A percentile compares a stretch with the other conserved stretches of the same genome.
phyloP scores from a whole-genome alignment of 257 asterid genomes.

The Solanum verrucosum region DNA sequence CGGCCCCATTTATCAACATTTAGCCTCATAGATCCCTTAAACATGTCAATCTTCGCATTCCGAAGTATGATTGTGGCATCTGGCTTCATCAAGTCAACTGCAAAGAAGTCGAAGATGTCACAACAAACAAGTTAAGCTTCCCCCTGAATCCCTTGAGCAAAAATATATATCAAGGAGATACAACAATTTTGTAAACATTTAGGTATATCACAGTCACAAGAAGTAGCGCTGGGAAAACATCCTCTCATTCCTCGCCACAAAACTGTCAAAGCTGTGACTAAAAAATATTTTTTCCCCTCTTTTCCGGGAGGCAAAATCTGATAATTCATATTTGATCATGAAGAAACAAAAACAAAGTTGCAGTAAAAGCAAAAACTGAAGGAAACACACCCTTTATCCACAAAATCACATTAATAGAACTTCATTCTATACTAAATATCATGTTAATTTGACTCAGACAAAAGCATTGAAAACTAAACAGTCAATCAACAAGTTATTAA shows the following conservation, averaged over 20 bases:
- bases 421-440: not conserved
- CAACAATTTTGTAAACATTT: not conserved
- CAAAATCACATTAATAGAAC: not conserved
- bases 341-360: not conserved
- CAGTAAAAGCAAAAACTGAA: not conserved
- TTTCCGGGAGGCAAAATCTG: not conserved
- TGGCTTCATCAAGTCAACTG: slow-evolving; percentile 66
- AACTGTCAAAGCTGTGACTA: not conserved
- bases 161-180: not conserved
- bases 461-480: not conserved
- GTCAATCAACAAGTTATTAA: not conserved
- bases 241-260: not conserved
- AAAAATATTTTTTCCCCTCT: not conserved
- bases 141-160: not conserved
- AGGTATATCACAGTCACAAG: not conserved
- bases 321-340: not conserved
- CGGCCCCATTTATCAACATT: slow-evolving; percentile 86
- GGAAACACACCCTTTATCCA: not conserved
- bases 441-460: not conserved
- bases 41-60: slow-evolving; percentile 75
- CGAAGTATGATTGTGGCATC: slow-evolving; percentile 51
- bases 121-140: not conserved
- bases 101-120: not conserved
- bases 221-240: not conserved
- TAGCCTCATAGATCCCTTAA: slow-evolving; percentile 75